These are phyloP conservation scores for Umbelopsis vinacea DNA, from an alignment of 192 early-diverging fungal species.

Conservation along the genomic window DNA sequence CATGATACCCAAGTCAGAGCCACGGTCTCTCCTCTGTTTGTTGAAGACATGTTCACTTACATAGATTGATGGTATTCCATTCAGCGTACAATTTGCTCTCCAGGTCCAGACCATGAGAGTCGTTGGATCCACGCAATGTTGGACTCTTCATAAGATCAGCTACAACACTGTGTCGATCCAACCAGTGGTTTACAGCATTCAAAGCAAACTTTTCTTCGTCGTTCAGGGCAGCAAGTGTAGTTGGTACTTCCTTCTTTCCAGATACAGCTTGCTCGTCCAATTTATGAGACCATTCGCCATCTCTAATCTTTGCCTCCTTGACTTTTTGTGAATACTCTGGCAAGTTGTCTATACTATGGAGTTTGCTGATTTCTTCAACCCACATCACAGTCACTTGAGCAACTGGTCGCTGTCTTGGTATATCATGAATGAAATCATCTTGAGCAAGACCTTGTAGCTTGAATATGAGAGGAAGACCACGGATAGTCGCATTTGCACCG, in stretches of 20 bases:
- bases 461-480: conserved; percentile 27
- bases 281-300: conserved; percentile 17
- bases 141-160: conserved; percentile 30
- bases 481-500: conserved; percentile 32
- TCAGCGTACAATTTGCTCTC: conserved; percentile 41
- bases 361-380: conserved; percentile 4
- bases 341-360: conserved; percentile 22
- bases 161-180: conserved; percentile 29
- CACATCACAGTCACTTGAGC: conserved; percentile 10
- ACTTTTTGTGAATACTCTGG: conserved; percentile 14
- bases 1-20: neutral
- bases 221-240: neutral
- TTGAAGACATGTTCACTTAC: neutral
- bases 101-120: conserved; percentile 39
- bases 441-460: conserved; percentile 27
- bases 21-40: neutral
- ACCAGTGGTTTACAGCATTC: conserved; percentile 14
- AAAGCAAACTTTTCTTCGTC: conserved; percentile 11
- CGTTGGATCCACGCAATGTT: conserved; percentile 26
- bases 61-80: conserved; percentile 25
- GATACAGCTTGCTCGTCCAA: neutral
- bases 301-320: conserved; percentile 5
- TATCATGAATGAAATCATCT: conserved; percentile 11
- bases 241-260: neutral
- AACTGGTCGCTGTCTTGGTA: conserved; percentile 20